Base-by-base conservation (phyloP, 75 land plant genomes). In the Cupressus sempervirens region DNA sequence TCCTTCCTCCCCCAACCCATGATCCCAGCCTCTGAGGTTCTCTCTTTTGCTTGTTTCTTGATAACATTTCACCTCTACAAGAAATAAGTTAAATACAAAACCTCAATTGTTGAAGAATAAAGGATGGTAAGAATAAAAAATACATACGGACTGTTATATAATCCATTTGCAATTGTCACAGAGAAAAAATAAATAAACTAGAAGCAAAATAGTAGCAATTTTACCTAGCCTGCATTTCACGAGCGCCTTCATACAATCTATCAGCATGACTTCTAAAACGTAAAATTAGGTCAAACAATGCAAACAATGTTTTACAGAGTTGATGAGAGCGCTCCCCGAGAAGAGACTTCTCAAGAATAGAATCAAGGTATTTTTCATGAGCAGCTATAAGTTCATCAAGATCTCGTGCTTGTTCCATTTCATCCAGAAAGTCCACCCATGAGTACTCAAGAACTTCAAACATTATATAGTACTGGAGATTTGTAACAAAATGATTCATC, bases 371-470 rank as follows among this genome's bases (percentile, higher is more conserved):
- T 86, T 94, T 98, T 23, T 98, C 99, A 91, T 98, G 99, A 50
- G 99, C 99, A 2, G 90, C 93, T 74, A 98, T 94, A 53, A 98
- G 86, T 84, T 96, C 96, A 86, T 98, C 99, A 43, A 98, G 90
- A 90, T 98, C 99, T 62, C 87, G 92, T 2, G 97, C 94, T 74
- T 85, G 92, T 84, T 96, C 99, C 99, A 98, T 94, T 90, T 96
- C 99, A 86, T 93, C 92, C 16, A 89, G 89, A 62, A 98, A 96
- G 65, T 92, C 88, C 12, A 95, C 93, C 99, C 99, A 98, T 40
- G 99, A 98, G 50, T 94, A 96, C 87, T 98, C 99, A 58, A 96
- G 90, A 12, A 96, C 99, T 92, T 98, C 99, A 93, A 98, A 98
- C 99, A 98, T 98, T 62, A 98, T 98, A 86, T 98, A 98, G 79